A percentile compares a stretch with the other conserved stretches of the same genome.
These are phyloP conservation scores for Penicillium corylophilum DNA, from an alignment of 2,329 filamentous ascomycete genomes.

Conservation along the genomic window DNA sequence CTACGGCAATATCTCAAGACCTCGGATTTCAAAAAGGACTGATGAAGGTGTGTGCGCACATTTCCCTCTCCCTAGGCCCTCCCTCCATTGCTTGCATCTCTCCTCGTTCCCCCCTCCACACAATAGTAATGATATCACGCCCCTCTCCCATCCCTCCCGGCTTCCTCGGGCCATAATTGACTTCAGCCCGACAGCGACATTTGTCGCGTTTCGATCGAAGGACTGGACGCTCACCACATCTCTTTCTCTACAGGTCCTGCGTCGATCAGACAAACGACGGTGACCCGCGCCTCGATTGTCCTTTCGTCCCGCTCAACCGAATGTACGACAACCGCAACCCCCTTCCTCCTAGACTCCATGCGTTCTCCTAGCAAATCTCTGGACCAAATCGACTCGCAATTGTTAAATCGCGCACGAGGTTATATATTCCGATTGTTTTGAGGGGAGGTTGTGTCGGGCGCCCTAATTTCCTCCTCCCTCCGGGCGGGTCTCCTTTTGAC, in stretches of 20 bases:
- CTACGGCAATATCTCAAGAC: conserved; percentile 7
- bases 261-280: conserved; percentile 27
- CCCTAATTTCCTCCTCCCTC: conserved; percentile 24
- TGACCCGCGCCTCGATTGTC: conserved; percentile 25
- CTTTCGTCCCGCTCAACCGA: conserved; percentile 27
- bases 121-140: conserved; percentile 31
- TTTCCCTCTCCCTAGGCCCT: conserved; percentile 5
- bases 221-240: conserved; percentile 19
- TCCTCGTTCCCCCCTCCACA: conserved; percentile 1
- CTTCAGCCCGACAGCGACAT: conserved; percentile 16
- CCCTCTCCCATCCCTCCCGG: conserved; percentile 9
- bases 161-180: conserved; percentile 6
- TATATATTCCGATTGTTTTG: conserved; percentile 24
- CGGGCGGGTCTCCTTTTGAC: conserved; percentile 19
- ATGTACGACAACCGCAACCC: conserved; percentile 34
- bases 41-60: conserved; percentile 29
- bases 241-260: conserved; percentile 18
- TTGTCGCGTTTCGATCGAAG: conserved; percentile 15
- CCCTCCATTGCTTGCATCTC: neutral
- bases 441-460: conserved; percentile 24
- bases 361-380: conserved; percentile 36
- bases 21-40: conserved; percentile 24
- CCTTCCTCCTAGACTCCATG: conserved; percentile 38
- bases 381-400: conserved; percentile 35
- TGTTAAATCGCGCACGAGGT: conserved; percentile 32